A percentile compares a stretch with the other conserved stretches of the same genome.
These are phyloP conservation scores for Cladophialophora yegresii DNA, from an alignment of 2,329 filamentous ascomycete species.

Conservation along the genomic window DNA sequence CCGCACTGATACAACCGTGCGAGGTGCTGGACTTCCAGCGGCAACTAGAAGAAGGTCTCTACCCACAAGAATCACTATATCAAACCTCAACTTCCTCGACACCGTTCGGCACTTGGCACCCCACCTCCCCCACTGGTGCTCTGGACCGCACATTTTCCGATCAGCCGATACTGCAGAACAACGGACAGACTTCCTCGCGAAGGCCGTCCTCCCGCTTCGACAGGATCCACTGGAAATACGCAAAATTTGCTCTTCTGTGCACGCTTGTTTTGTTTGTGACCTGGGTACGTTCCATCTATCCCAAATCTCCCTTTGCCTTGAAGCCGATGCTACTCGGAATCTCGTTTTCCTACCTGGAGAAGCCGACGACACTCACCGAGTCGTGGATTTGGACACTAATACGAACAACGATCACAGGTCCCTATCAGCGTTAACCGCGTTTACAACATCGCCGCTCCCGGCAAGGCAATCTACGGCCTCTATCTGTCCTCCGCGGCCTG, in stretches of 20 bases:
- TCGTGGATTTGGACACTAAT: background rate
- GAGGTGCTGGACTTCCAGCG: constrained; percentile 12
- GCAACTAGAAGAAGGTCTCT: background rate
- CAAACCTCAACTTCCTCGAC: constrained; percentile 1
- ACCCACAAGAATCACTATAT: background rate
- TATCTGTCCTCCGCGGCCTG: constrained; percentile 25
- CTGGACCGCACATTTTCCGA: constrained; percentile 9
- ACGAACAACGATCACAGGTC: constrained; percentile 1
- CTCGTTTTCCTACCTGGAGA: background rate
- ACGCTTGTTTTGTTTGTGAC: constrained; percentile 29
- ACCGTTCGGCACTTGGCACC: background rate
- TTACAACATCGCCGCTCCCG: constrained; percentile 27
- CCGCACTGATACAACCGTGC: constrained; percentile 17
- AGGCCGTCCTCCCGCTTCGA: constrained; percentile 25
- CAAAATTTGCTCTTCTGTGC: constrained; percentile 28
- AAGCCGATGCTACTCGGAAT: background rate
- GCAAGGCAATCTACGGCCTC: constrained; percentile 25
- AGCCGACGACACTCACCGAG: background rate
- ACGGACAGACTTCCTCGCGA: constrained; percentile 4
- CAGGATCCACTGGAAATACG: constrained; percentile 30
- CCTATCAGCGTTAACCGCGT: constrained; percentile 29
- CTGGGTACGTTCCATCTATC: constrained; percentile 17
- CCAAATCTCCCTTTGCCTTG: background rate
- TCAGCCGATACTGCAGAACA: constrained; percentile 5
- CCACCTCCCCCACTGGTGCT: constrained; percentile 1